These are phyloP conservation scores for Boletus subcaerulescens DNA, from an alignment of 768 basidiomycete species.

Conservation along the genomic window DNA sequence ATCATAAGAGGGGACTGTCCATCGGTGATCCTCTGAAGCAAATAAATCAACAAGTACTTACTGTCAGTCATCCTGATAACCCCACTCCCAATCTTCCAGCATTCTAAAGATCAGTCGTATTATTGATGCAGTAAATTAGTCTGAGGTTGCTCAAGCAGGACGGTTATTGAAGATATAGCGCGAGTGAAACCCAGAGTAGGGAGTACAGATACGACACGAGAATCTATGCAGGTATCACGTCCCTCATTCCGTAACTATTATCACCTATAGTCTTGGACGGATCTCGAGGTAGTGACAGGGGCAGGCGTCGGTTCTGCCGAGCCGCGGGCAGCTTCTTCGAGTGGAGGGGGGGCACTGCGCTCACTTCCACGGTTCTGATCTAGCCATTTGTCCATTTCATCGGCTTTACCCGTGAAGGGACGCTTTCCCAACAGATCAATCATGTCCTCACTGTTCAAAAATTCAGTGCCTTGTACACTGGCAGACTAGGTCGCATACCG, in stretches of 20 bases:
- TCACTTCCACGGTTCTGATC: slow-evolving; percentile 67
- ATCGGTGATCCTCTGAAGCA: too few relatives aligned
- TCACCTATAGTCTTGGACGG: slow-evolving; percentile 31
- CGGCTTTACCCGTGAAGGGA: slow-evolving; percentile 70
- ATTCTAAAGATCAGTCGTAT: too few relatives aligned
- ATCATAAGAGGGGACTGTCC: too few relatives aligned
- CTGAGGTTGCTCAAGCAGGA: neutral
- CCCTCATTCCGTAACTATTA: slow-evolving; percentile 4
- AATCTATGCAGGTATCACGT: slow-evolving; percentile 4
- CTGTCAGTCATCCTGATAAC: too few relatives aligned
- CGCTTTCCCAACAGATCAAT: slow-evolving; percentile 77
- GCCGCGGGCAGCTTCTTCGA: slow-evolving; percentile 46
- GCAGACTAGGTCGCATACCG: slow-evolving; percentile 48
- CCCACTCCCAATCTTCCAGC: too few relatives aligned
- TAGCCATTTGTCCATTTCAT: slow-evolving; percentile 98
- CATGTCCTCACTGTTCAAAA: slow-evolving; percentile 73
- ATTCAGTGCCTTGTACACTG: neutral
- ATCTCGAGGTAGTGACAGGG: slow-evolving; percentile 46
- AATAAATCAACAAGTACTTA: too few relatives aligned
- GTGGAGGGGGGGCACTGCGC: slow-evolving; percentile 62
- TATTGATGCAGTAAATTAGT: too few relatives aligned
- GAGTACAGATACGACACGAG: slow-evolving; percentile 29
- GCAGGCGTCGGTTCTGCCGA: slow-evolving; percentile 43
- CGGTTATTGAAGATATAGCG: too few relatives aligned
- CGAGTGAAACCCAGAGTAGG: slow-evolving; percentile 42